Evolutionary conservation across 2,329 filamentous ascomycete species (phyloP).

Genomic region (Phoma sp.): DNA sequence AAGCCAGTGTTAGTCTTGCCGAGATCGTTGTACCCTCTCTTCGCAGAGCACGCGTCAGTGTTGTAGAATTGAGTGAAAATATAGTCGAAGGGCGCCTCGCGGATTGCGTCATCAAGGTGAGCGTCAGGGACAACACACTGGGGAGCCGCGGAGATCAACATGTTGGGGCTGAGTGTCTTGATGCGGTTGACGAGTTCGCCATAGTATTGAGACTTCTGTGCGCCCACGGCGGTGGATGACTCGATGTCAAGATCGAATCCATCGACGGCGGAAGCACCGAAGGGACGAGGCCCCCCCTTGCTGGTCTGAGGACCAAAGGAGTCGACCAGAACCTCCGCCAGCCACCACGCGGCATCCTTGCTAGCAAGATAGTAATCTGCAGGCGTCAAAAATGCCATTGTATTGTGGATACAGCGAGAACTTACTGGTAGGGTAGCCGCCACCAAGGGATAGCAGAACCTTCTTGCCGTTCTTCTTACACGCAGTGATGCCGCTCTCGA

Average conservation of each 20-base stretch:
- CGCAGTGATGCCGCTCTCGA: slow-evolving; percentile 42
- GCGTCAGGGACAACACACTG: slow-evolving; percentile 58
- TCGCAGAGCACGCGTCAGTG: slow-evolving; percentile 58
- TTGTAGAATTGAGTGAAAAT: slow-evolving; percentile 65
- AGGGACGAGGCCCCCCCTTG: slow-evolving; percentile 53
- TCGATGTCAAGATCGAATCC: slow-evolving; percentile 61
- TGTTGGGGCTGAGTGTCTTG: slow-evolving; percentile 42
- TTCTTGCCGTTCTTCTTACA: slow-evolving; percentile 46
- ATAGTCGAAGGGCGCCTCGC: slow-evolving; percentile 56
- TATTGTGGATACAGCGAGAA: not conserved
- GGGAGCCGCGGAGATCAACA: slow-evolving; percentile 62
- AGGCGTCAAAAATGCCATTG: slow-evolving; percentile 21
- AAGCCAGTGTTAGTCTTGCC: slow-evolving; percentile 46
- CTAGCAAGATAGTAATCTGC: slow-evolving; percentile 52
- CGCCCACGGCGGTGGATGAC: slow-evolving; percentile 23
- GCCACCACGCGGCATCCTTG: slow-evolving; percentile 49
- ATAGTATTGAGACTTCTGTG: slow-evolving; percentile 52
- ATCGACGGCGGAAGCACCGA: slow-evolving; percentile 54
- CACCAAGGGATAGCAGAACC: slow-evolving; percentile 56
- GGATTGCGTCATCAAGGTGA: slow-evolving; percentile 54
- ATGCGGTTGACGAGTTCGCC: slow-evolving; percentile 56
- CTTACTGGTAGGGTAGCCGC: slow-evolving; percentile 35
- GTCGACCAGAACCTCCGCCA: slow-evolving; percentile 58
- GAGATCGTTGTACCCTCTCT: slow-evolving; percentile 43
- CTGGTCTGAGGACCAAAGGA: slow-evolving; percentile 55